Percentiles rank a stretch among this genome's conserved stretches.
Conservation (phyloP, 192 early-diverging fungal genomes). For the Entomortierella parvispora region DNA sequence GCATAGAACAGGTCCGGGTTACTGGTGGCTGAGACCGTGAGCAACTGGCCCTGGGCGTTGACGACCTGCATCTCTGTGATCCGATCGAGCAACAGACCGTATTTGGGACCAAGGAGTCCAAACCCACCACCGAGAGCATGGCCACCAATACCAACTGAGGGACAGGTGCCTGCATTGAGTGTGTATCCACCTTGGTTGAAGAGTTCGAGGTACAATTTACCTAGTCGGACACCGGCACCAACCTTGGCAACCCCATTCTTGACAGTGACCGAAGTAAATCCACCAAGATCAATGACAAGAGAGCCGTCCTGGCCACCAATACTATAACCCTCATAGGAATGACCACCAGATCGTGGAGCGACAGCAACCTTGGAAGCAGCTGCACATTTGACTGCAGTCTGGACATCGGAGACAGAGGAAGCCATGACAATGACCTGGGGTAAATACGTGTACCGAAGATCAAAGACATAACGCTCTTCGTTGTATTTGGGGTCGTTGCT, state of each 20-base stretch:
- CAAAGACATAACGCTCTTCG: conserved; percentile 27
- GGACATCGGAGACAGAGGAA: conserved; percentile 16
- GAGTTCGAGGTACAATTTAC: conserved; percentile 55
- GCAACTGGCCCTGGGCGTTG: conserved; percentile 56
- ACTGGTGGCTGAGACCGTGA: conserved; percentile 31
- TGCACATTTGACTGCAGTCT: conserved; percentile 45
- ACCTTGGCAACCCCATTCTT: conserved; percentile 21
- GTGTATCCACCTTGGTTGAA: conserved; percentile 42
- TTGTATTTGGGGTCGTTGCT: conserved; percentile 5
- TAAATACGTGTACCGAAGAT: conserved; percentile 21
- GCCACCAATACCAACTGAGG: conserved; percentile 68
- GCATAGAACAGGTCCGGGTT: conserved; percentile 72
- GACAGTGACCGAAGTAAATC: conserved; percentile 7
- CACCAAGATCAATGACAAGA: conserved; percentile 60
- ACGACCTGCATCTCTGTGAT: conserved; percentile 55
- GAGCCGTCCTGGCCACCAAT: conserved; percentile 56
- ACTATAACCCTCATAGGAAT: conserved; percentile 65
- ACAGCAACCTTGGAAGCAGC: conserved; percentile 37
- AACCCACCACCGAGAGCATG: conserved; percentile 66
- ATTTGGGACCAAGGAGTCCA: conserved; percentile 58
- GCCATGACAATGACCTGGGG: conserved; percentile 38
- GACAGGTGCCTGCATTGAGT: conserved; percentile 65
- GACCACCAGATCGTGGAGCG: conserved; percentile 60
- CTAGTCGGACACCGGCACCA: conserved; percentile 62
- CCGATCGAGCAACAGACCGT: conserved; percentile 62